Evolutionary conservation across 257 asterid genomes (phyloP).

Genomic region (Solanum chilense): DNA sequence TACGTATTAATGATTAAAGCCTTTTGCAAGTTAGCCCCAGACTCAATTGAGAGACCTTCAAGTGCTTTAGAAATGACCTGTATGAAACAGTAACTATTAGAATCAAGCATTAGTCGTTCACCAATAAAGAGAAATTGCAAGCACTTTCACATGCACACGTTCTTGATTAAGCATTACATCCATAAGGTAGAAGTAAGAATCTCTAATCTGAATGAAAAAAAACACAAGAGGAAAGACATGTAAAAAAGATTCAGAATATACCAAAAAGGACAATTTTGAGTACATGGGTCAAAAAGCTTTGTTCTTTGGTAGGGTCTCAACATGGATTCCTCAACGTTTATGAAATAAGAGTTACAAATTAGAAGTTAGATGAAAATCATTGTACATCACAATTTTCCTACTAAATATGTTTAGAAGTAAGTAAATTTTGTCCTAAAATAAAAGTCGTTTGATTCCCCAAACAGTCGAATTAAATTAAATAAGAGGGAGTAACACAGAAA

Average conservation of each 20-base stretch:
- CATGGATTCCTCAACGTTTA: background rate
- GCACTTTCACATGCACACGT: background rate
- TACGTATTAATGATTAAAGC: constrained; percentile 48
- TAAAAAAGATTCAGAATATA: background rate
- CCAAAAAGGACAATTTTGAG: background rate
- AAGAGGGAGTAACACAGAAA: background rate
- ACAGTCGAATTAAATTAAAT: background rate
- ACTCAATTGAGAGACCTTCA: constrained; percentile 68
- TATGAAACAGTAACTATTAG: background rate
- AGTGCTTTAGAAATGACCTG: constrained; percentile 66
- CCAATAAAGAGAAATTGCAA: background rate
- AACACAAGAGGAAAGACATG: background rate
- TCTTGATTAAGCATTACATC: background rate
- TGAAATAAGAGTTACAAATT: background rate
- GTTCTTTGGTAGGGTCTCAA: background rate
- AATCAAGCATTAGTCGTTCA: background rate
- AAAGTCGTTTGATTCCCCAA: background rate
- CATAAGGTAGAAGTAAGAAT: background rate
- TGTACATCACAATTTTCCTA: background rate
- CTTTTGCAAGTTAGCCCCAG: constrained; percentile 66
- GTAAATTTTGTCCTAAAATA: background rate
- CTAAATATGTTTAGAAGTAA: background rate
- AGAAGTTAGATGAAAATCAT: background rate
- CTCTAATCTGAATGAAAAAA: background rate
- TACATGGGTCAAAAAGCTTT: background rate